Base-by-base conservation (phyloP, 2,329 filamentous ascomycete genomes). In the Colletotrichum somersetense region DNA sequence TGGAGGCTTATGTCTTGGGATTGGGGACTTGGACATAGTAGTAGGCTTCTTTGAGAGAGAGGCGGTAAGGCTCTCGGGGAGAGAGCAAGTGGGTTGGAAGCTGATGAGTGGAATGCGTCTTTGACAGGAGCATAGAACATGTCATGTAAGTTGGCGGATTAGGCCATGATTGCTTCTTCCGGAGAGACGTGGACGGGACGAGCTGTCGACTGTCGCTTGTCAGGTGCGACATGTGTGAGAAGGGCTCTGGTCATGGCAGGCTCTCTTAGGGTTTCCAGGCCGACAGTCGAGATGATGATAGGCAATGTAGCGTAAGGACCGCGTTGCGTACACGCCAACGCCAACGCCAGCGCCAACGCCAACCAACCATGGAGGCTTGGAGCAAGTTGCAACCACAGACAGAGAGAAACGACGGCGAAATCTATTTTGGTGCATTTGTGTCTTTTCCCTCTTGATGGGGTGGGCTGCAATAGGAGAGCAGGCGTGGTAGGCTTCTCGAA, bases 281-380 rank as follows among this genome's bases (percentile, higher is more conserved):
- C 59, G 66, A 69, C 40, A 56, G 46, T 59, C 18, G 59, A 65
- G 46, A 72, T 72, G 69, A 72, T 18, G 65, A 69, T 72, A 40
- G 53, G 66, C 66, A 33, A 23, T 35, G n/a, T 40, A 67, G 42
- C 64, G 35, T 68, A 30, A 26, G 10, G 10, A 62, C 35, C 6
- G 35, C 23, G 26, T 14, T 14, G 35, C 23, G 26, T 14, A 44
- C 20, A 33, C 62, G 56, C 44, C 8, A n/a, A 46, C 5, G 42
- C 42, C 18, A 42, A 42, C 40, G 14, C 42, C 18, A 42, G 16
- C 40, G 14, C 40, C 40, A 16, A 7, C 40, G 6, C 48, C 35
- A 38, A 38, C 30, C 62, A 46, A 48, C 26, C 23, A 33, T 18
- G 5, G 18, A 33, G 48, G 7, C 67, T 48, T 61, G 33, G 18